These are phyloP conservation scores for Podaxis sp. DNA, from an alignment of 768 basidiomycete genomes.

Conservation along the genomic window DNA sequence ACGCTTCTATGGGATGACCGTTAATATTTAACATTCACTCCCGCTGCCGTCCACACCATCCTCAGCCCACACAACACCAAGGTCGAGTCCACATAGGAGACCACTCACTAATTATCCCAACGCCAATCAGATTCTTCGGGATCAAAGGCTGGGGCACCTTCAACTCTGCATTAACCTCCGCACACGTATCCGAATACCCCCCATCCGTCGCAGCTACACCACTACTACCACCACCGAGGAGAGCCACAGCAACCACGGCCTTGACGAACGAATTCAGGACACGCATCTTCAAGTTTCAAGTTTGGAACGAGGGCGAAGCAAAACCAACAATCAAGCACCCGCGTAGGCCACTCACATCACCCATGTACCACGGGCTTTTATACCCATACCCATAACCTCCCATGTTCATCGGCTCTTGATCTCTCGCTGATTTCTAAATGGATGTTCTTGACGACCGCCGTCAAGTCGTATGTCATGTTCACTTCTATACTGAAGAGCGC, in stretches of 20 bases:
- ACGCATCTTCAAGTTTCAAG: neutral
- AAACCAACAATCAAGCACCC: neutral
- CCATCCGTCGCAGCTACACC: neutral
- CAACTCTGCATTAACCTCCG: slow-evolving; percentile 30
- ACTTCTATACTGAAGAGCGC: too few relatives aligned
- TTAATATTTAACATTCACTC: too few relatives aligned
- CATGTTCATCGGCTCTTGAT: neutral
- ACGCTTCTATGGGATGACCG: slow-evolving; percentile 29
- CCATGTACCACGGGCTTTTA: neutral
- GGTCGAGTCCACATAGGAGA: neutral
- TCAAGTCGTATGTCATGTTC: neutral
- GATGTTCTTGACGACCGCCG: neutral
- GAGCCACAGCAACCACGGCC: neutral
- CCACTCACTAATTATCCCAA: slow-evolving; percentile 32
- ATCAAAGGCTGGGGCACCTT: slow-evolving; percentile 22
- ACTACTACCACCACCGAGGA: neutral
- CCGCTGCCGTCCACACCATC: neutral
- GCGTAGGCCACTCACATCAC: neutral
- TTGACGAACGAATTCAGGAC: neutral
- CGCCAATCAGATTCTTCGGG: slow-evolving; percentile 20
- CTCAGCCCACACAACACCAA: neutral
- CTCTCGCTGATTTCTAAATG: neutral
- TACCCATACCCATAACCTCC: neutral
- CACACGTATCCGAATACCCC: slow-evolving; percentile 34
- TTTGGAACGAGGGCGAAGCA: neutral